phyloP scores from a whole-genome alignment of 2,329 filamentous ascomycete species.

The Aureobasidium sp. region DNA sequence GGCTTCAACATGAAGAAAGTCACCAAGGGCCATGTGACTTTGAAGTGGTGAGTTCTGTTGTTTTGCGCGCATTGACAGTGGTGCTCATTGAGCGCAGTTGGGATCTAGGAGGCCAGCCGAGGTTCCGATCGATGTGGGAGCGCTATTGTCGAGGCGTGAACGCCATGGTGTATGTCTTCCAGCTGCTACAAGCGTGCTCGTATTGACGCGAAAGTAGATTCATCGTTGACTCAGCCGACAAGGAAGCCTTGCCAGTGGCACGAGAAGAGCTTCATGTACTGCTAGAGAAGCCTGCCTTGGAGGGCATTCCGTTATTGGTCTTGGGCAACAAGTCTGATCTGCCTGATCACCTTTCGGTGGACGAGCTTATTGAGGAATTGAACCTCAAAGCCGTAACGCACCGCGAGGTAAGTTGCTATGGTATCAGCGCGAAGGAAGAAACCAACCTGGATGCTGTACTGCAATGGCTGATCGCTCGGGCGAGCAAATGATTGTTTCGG shows the following conservation, averaged over 20 bases:
- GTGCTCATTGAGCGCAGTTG: conserved; percentile 48
- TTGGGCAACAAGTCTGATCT: conserved; percentile 97
- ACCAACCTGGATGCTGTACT: conserved; percentile 96
- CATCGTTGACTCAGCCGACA: conserved; percentile 93
- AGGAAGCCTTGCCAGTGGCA: conserved; percentile 68
- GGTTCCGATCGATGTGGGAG: conserved; percentile 99
- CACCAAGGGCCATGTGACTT: conserved; percentile 93
- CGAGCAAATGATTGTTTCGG: conserved; percentile 51
- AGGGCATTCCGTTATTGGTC: conserved; percentile 86
- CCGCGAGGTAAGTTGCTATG: conserved; percentile 96
- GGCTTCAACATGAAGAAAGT: conserved; percentile 99
- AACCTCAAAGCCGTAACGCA: conserved; percentile 83
- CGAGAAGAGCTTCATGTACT: conserved; percentile 88
- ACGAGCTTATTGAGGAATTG: conserved; percentile 89
- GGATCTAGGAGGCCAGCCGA: conserved; percentile 94
- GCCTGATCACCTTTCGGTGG: conserved; percentile 80
- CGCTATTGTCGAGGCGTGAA: conserved; percentile 95
- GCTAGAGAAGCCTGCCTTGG: conserved; percentile 74
- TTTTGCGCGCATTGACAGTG: not conserved
- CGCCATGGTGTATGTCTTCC: conserved; percentile 68
- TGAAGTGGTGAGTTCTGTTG: conserved; percentile 64
- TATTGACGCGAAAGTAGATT: conserved; percentile 48
- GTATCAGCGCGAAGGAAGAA: conserved; percentile 97
- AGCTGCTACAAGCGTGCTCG: not conserved
- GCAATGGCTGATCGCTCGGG: conserved; percentile 90